phyloP scores from a whole-genome alignment of 73 alveolate genomes.

The Diophrys appendiculata region DNA sequence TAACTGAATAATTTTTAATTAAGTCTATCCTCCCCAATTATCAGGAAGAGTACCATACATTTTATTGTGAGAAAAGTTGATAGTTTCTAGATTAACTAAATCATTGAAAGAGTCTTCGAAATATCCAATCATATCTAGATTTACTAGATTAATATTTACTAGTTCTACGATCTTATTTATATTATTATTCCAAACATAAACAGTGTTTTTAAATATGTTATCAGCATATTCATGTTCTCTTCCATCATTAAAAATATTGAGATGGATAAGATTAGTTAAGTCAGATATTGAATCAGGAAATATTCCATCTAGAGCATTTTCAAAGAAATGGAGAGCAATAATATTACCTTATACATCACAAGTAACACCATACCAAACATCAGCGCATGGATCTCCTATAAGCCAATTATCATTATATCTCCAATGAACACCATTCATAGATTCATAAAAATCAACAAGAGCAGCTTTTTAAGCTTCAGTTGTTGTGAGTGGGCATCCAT shows the following conservation, averaged over 20 bases:
- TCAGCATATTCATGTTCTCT: conserved; percentile 50
- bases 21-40: conserved; percentile 20
- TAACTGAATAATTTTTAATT: conserved; percentile 38
- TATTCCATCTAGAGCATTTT: conserved; percentile 60
- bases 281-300: conserved; percentile 51
- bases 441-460: conserved; percentile 44
- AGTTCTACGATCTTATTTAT: conserved; percentile 11
- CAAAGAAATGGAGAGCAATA: conserved; percentile 53
- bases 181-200: conserved; percentile 39
- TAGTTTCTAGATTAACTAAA: conserved; percentile 35
- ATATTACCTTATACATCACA: conserved; percentile 61
- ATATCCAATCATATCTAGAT: conserved; percentile 46
- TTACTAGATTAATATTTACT: conserved; percentile 52
- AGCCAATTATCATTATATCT: conserved; percentile 58
- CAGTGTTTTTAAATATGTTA: conserved; percentile 44
- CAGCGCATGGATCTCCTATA: conserved; percentile 71
- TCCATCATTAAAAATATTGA: conserved; percentile 60
- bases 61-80: conserved; percentile 51
- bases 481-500: not conserved
- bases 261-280: conserved; percentile 38
- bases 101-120: conserved; percentile 25
- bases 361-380: conserved; percentile 70
- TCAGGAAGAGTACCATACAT: conserved; percentile 50
- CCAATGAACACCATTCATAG: conserved; percentile 66
- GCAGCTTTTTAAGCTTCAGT: conserved; percentile 27